Evolutionary conservation across 1,284 basidiomycete species (phyloP).

Genomic region (Ceratobasidium sp.): DNA sequence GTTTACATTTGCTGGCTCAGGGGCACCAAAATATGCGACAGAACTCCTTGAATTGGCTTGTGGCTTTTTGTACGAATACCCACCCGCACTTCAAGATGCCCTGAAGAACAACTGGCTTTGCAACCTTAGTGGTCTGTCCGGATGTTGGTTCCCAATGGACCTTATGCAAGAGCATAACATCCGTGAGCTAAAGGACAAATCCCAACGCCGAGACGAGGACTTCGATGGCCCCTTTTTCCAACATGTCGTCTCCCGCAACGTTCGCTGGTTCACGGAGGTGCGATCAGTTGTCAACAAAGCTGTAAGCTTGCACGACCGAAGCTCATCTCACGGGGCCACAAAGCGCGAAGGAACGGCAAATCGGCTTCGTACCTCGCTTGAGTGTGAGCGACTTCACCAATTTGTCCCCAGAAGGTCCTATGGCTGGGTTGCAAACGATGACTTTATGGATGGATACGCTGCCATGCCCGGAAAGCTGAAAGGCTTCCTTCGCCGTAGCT

Average conservation of each 20-base stretch:
- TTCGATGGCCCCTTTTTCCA: background rate
- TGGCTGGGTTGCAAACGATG: slow-evolving; percentile 1
- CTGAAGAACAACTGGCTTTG: slow-evolving; percentile 19
- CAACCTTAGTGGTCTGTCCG: background rate
- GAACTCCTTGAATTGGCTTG: background rate
- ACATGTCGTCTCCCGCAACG: background rate
- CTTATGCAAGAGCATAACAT: slow-evolving; percentile 21
- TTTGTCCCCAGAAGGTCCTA: background rate
- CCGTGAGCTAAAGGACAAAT: background rate
- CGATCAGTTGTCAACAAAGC: background rate
- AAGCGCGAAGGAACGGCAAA: background rate
- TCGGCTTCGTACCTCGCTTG: background rate
- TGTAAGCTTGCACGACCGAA: background rate
- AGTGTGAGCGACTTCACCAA: background rate
- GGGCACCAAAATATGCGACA: background rate
- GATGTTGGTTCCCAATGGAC: slow-evolving; percentile 16
- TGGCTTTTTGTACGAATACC: background rate
- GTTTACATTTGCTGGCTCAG: background rate
- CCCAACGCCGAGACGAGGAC: slow-evolving; percentile 3
- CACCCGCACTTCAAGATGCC: background rate
- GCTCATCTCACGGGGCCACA: background rate
- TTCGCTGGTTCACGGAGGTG: background rate
- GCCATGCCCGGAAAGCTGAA: background rate
- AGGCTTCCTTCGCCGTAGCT: background rate
- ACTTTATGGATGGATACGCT: background rate